Evolutionary conservation across 2,329 filamentous ascomycete genomes (phyloP).

Genomic region (Diaporthe australafricana): DNA sequence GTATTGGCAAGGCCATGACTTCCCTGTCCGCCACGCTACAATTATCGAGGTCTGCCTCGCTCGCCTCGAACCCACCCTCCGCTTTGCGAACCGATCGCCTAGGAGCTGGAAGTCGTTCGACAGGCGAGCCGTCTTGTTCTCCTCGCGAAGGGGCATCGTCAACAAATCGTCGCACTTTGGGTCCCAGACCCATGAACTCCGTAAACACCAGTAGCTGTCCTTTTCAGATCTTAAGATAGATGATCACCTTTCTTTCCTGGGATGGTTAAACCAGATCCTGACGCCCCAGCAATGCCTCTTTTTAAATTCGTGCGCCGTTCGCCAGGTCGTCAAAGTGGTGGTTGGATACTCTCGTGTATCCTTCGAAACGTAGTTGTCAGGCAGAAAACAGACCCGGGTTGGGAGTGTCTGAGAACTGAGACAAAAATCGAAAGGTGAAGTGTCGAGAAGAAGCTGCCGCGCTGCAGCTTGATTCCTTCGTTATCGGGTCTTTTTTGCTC

Average conservation of each 20-base stretch:
- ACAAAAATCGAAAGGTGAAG: constrained; percentile 7
- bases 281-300: constrained; percentile 36
- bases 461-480: constrained; percentile 13
- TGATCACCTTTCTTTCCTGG: constrained; percentile 32
- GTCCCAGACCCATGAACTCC: constrained; percentile 32
- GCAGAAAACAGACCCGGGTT: constrained; percentile 3
- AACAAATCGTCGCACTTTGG: constrained; percentile 22
- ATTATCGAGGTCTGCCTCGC: constrained; percentile 19
- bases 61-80: neutral
- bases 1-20: neutral
- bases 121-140: neutral
- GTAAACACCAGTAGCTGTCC: constrained; percentile 33
- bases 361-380: constrained; percentile 28
- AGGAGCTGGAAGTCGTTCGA: constrained; percentile 5
- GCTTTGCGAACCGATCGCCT: neutral
- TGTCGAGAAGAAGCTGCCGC: constrained; percentile 10
- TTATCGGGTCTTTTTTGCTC: constrained; percentile 6
- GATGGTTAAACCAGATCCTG: constrained; percentile 33
- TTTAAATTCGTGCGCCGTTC: constrained; percentile 36
- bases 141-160: constrained; percentile 18
- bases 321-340: constrained; percentile 35
- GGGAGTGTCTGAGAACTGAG: constrained; percentile 19
- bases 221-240: constrained; percentile 35
- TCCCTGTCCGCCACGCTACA: constrained; percentile 15
- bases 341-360: constrained; percentile 21